These are phyloP conservation scores for Daldinia decipiens DNA, from an alignment of 495 filamentous ascomycete genomes.

Conservation along the genomic window DNA sequence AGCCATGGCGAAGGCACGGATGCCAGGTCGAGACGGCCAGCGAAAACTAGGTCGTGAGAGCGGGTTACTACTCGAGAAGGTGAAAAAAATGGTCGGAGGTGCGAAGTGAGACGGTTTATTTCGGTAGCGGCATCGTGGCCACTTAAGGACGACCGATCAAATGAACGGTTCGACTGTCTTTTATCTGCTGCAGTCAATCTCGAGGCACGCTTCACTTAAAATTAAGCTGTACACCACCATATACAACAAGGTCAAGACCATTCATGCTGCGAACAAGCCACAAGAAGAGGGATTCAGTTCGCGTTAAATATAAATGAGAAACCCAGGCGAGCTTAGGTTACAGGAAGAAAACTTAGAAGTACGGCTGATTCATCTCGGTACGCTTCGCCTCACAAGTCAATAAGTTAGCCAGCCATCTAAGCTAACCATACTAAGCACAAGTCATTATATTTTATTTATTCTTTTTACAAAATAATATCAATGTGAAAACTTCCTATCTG, in stretches of 20 bases:
- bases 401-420: not conserved
- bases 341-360: not conserved
- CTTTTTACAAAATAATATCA: slow-evolving; percentile 32
- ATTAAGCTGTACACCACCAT: not conserved
- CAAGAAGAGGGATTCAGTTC: not conserved
- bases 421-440: slow-evolving; percentile 19
- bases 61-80: slow-evolving; percentile 80
- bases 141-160: not conserved
- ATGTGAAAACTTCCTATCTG: slow-evolving; percentile 42
- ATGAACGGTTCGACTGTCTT: not conserved
- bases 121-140: not conserved
- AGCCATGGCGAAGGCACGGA: slow-evolving; percentile 79
- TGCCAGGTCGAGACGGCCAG: slow-evolving; percentile 80
- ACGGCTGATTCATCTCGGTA: slow-evolving; percentile 4
- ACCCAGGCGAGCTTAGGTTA: not conserved
- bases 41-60: slow-evolving; percentile 87
- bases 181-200: not conserved
- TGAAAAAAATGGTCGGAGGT: slow-evolving; percentile 73
- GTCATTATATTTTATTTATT: slow-evolving; percentile 6
- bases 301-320: not conserved
- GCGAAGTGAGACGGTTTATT: slow-evolving; percentile 5
- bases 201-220: not conserved
- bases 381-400: slow-evolving; percentile 9
- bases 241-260: not conserved
- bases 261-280: not conserved